Percentiles rank a stretch among this genome's conserved stretches.
phyloP scores from a whole-genome alignment of 108 stramenopile genomes.

The Ochromonas danica region DNA sequence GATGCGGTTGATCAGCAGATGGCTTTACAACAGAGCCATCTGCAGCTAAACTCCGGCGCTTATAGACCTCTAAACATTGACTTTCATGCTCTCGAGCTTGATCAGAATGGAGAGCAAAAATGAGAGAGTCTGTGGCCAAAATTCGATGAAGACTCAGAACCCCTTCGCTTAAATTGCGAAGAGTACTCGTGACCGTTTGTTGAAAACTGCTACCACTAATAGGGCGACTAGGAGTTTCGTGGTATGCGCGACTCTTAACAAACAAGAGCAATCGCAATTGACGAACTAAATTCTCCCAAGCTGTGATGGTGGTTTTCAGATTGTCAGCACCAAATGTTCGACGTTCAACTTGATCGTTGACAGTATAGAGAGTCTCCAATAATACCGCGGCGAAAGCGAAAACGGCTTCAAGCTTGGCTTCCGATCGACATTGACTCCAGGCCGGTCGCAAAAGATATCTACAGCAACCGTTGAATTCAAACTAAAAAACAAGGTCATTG shows the following conservation, averaged over 20 bases:
- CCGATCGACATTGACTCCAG: neutral
- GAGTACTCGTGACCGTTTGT: no score
- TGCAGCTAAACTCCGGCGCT: neutral
- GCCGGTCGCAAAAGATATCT: neutral
- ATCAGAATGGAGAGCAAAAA: neutral
- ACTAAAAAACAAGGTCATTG: no score
- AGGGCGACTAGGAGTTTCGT: no score
- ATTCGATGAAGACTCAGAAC: neutral
- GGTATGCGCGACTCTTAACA: neutral
- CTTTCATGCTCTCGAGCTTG: neutral
- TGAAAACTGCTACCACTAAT: no score
- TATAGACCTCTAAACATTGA: neutral
- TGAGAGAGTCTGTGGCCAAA: neutral
- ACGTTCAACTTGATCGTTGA: slow-evolving; percentile 6
- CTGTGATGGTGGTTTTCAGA: neutral
- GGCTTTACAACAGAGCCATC: no score
- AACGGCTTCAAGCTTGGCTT: neutral
- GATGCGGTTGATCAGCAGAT: no score
- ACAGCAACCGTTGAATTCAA: no score
- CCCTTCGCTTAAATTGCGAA: no score
- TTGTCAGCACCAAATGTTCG: neutral
- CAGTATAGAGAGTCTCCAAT: neutral
- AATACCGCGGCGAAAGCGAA: neutral
- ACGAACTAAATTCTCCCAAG: neutral
- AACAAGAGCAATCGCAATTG: neutral